Conservation (phyloP, 2,329 filamentous ascomycete species). For the Fusarium abutilonis region DNA sequence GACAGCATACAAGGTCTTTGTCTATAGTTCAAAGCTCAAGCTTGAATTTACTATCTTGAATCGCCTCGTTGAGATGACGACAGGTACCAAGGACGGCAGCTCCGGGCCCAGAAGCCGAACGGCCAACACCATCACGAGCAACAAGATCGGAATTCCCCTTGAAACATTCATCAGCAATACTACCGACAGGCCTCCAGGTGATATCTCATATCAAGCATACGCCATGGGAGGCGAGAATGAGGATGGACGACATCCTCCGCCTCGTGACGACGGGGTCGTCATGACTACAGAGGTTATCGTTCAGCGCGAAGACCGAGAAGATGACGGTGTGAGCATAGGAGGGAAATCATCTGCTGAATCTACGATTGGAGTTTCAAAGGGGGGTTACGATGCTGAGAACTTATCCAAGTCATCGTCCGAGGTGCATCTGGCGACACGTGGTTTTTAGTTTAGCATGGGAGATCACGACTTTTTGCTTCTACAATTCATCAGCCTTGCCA, state of each 20-base stretch:
- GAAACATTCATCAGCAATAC: constrained; percentile 37
- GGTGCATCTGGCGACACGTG: constrained; percentile 39
- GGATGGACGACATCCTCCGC: not conserved
- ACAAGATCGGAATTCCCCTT: constrained; percentile 32
- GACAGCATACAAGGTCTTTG: constrained; percentile 51
- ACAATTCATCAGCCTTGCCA: not conserved
- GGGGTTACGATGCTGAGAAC: constrained; percentile 23
- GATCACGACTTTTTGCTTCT: not conserved
- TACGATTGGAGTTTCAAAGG: constrained; percentile 21
- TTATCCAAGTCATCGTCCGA: constrained; percentile 44
- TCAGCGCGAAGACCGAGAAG: constrained; percentile 34
- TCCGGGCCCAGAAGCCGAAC: constrained; percentile 39
- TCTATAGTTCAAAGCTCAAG: constrained; percentile 54
- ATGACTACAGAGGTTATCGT: constrained; percentile 44
- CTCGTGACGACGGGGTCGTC: constrained; percentile 32
- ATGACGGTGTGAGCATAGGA: constrained; percentile 33
- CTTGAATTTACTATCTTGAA: constrained; percentile 55
- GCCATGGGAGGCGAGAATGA: constrained; percentile 40
- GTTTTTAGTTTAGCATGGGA: constrained; percentile 22
- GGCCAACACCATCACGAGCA: constrained; percentile 12
- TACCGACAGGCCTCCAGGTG: constrained; percentile 14
- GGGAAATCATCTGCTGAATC: constrained; percentile 32
- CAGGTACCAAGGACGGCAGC: constrained; percentile 41
- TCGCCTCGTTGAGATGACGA: constrained; percentile 50
- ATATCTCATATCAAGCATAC: constrained; percentile 40